phyloP scores from a whole-genome alignment of 805 yeast genomes.

The Pichia heedii region DNA sequence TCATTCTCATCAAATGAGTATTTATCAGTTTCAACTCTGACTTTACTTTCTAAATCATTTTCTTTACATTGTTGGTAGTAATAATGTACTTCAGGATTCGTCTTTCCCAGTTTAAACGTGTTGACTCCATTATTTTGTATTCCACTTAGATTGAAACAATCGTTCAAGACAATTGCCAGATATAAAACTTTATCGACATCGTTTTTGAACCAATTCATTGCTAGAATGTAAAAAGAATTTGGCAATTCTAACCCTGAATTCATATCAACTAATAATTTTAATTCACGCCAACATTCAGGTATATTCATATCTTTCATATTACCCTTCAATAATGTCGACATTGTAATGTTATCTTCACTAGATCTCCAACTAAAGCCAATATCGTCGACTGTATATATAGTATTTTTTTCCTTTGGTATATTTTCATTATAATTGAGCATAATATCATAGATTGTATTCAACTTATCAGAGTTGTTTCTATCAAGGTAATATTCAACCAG shows the following conservation, averaged over 20 bases:
- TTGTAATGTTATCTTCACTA: not conserved
- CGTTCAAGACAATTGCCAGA: constrained; percentile 24
- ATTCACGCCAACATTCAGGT: constrained; percentile 17
- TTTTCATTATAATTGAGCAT: constrained; percentile 10
- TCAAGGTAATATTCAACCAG: constrained; percentile 10
- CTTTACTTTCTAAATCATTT: too few species aligned
- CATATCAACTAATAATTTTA: constrained; percentile 26
- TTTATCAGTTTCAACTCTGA: too few species aligned
- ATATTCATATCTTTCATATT: not conserved
- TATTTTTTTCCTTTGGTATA: constrained; percentile 11
- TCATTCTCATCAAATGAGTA: too few species aligned
- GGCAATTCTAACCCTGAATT: constrained; percentile 31
- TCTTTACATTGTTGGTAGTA: too few species aligned
- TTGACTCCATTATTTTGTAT: too few species aligned
- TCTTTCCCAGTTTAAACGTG: too few species aligned
- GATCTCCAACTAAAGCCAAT: not conserved
- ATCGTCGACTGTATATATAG: not conserved
- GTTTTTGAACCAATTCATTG: constrained; percentile 37
- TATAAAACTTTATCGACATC: constrained; percentile 31
- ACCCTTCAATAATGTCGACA: constrained; percentile 1
- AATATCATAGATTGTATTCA: constrained; percentile 15
- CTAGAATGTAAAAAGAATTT: constrained; percentile 31
- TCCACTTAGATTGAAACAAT: constrained; percentile 5
- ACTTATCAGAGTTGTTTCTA: constrained; percentile 8
- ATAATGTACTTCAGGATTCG: too few species aligned